phyloP scores from a whole-genome alignment of 352 stramenopile genomes.

The Globisporangium spiculum region DNA sequence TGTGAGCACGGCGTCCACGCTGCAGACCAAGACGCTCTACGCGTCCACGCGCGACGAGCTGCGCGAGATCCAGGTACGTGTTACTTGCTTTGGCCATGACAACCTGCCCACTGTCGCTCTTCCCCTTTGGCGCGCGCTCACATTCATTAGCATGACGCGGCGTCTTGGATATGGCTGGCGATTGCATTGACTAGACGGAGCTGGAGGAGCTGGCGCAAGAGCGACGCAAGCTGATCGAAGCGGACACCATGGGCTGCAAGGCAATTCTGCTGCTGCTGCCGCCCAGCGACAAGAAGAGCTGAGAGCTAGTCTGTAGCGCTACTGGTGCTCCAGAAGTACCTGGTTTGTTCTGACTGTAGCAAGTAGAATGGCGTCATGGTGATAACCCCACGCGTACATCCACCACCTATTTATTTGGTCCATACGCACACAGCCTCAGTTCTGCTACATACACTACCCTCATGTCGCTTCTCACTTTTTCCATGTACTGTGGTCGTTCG shows the following conservation, averaged over 20 bases:
- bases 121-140: background rate
- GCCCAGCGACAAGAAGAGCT: conserved; percentile 19
- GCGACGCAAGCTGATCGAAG: conserved; percentile 30
- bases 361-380: background rate
- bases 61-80: conserved; percentile 36
- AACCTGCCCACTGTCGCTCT: background rate
- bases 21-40: conserved; percentile 39
- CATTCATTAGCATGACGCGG: background rate
- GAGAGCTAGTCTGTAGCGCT: background rate
- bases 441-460: no score
- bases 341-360: background rate
- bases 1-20: conserved; percentile 35
- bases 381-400: background rate
- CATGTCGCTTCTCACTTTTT: background rate
- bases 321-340: no score
- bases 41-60: conserved; percentile 46
- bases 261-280: conserved; percentile 33
- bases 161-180: background rate
- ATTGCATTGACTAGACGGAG: conserved; percentile 20
- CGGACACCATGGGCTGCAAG: conserved; percentile 22
- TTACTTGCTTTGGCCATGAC: background rate
- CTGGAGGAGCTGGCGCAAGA: conserved; percentile 34
- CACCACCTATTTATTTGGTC: background rate
- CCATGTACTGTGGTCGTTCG: background rate
- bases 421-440: background rate